Evolutionary conservation across 805 yeast genomes (phyloP).

Genomic region (Lachancea kluyveri): DNA sequence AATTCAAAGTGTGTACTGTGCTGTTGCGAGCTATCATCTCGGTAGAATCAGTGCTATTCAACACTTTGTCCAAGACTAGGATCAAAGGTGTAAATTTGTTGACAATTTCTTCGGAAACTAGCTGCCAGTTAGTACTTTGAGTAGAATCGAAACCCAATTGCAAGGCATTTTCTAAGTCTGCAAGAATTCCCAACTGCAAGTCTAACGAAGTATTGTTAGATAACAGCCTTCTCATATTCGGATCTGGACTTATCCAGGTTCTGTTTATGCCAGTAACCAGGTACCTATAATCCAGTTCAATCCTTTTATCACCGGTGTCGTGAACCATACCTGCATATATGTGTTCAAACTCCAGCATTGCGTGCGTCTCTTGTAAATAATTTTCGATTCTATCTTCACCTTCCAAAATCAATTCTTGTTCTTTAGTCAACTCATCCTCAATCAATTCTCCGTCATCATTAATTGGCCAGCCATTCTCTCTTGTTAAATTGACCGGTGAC

Average conservation of each 20-base stretch:
- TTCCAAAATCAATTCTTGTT: slow-evolving; percentile 18
- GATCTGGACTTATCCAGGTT: slow-evolving; percentile 43
- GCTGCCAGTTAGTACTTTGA: slow-evolving; percentile 49
- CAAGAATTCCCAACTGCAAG: slow-evolving; percentile 31
- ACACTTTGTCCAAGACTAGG: slow-evolving; percentile 10
- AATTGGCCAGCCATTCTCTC: slow-evolving; percentile 28
- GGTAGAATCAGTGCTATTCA: not conserved
- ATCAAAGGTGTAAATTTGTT: slow-evolving; percentile 49
- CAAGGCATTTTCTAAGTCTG: slow-evolving; percentile 30
- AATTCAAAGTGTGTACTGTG: slow-evolving; percentile 42
- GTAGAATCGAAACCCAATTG: slow-evolving; percentile 33
- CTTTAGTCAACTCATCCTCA: slow-evolving; percentile 17
- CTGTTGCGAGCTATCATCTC: no score
- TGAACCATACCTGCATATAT: slow-evolving; percentile 40
- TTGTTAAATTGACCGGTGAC: slow-evolving; percentile 18
- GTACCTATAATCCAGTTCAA: slow-evolving; percentile 46
- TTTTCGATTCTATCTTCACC: slow-evolving; percentile 22
- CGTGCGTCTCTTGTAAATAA: slow-evolving; percentile 16
- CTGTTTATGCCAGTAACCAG: slow-evolving; percentile 48
- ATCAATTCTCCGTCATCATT: slow-evolving; percentile 17
- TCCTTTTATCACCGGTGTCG: slow-evolving; percentile 43
- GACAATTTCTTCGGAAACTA: slow-evolving; percentile 41
- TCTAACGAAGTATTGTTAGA: slow-evolving; percentile 33
- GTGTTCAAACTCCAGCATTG: slow-evolving; percentile 40
- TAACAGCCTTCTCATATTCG: slow-evolving; percentile 36